Percentiles rank a stretch among this genome's conserved stretches.
Conservation (phyloP, 192 early-diverging fungal species). For the Phlyctochytrium bullatum region DNA sequence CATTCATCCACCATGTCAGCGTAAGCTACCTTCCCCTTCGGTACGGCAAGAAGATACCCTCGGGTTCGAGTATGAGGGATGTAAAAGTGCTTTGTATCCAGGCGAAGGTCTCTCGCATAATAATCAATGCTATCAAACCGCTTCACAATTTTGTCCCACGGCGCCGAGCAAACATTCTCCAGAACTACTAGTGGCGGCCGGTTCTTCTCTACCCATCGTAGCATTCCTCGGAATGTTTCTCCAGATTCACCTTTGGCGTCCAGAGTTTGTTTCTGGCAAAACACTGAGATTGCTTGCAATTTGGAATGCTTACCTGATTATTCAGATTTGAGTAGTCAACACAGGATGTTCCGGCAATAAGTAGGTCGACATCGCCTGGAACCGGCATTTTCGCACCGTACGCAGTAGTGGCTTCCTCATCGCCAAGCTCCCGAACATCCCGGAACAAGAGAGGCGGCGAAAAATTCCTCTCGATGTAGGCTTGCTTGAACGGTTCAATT, state of each 20-base stretch:
- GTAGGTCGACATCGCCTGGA: constrained; percentile 40
- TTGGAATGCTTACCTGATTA: constrained; percentile 21
- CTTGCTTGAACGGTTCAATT: constrained; percentile 53
- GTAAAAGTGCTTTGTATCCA: constrained; percentile 48
- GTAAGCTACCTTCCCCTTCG: not conserved
- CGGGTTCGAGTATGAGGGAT: constrained; percentile 49
- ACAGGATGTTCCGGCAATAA: constrained; percentile 49
- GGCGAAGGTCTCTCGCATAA: constrained; percentile 10
- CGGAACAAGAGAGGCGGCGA: constrained; percentile 45
- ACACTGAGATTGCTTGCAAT: not conserved
- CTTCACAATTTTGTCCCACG: constrained; percentile 32
- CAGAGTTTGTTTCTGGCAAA: constrained; percentile 28
- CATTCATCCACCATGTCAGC: constrained; percentile 26
- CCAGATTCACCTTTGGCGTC: constrained; percentile 42
- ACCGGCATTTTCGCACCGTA: constrained; percentile 38
- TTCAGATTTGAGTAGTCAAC: constrained; percentile 49
- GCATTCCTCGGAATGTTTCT: constrained; percentile 45
- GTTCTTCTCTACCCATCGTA: constrained; percentile 37
- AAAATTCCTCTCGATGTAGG: constrained; percentile 53
- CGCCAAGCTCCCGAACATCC: constrained; percentile 41
- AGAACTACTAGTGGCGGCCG: constrained; percentile 42
- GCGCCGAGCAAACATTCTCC: constrained; percentile 43
- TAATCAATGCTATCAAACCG: constrained; percentile 30
- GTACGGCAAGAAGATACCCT: constrained; percentile 41
- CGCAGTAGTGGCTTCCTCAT: constrained; percentile 36